Base-by-base conservation (phyloP, 78 protist species). In the Planoprotostelium fungivorum region DNA sequence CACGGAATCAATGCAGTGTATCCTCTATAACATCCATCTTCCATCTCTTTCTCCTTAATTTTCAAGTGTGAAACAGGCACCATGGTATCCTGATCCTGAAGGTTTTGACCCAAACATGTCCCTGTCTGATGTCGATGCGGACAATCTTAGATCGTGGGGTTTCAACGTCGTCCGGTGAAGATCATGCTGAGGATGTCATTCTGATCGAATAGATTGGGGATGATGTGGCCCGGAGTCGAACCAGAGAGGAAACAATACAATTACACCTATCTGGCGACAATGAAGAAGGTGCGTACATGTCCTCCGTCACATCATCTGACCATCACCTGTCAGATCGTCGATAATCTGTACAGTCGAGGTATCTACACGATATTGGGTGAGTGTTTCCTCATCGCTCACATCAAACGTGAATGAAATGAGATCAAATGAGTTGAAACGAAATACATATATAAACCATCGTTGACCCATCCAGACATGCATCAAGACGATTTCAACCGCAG, bases 1-100 rank as follows among this genome's bases (percentile, higher is more conserved):
- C 97, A 94, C 85, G 99, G 99, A 1, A 89, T 95, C 1, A 97
- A 97, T 91, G 94, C 37, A 28, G 97, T 97, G 25, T 84, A 85
- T 51, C 73, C 73, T 51, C 31, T 25, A 51, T 51, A 51, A 51
- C 16, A 16, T 51, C 16, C 73, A 51, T 51, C 73, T 25, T 25
- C 73, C 5, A 51, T 51, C 16, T 51, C 73, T 51, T 51, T 51
- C 31, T 25, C 73, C 73, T 5, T 25, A 5, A 51, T 51, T n/a
- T n/a, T n/a, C n/a, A n/a, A 51, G 73, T 16, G 73, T 51, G 84
- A 97, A 97, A 90, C 38, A 37, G 29, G 83, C 91, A 38, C 99
- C 98, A 25, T 96, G 38, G 73, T 38, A 89, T 37, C 98, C 98
- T 37, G 73, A 34, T 29, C 0, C 86, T 16, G 90, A 29, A 29